phyloP scores from a whole-genome alignment of 345 rosid genomes.

The Hibiscus mutabilis region DNA sequence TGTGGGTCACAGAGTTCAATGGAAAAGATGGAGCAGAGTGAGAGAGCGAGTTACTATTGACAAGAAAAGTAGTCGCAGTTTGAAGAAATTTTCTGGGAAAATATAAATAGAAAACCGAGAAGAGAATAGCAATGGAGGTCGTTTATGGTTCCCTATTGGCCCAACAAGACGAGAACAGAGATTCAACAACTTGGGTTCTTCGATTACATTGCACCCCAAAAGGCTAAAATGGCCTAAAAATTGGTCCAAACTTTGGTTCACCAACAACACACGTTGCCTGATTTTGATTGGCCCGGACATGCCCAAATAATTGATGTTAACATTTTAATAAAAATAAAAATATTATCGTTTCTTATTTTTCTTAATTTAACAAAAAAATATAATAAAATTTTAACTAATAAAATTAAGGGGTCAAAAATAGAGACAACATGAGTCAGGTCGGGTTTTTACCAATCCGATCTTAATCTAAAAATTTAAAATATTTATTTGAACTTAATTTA shows the following conservation, averaged over 20 bases:
- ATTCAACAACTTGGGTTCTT: not conserved
- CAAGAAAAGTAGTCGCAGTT: not conserved
- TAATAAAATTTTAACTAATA: too few relatives aligned
- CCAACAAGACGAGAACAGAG: not conserved
- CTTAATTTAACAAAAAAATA: too few relatives aligned
- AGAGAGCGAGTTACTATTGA: not conserved
- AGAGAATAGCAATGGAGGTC: not conserved
- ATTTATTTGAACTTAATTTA: too few relatives aligned
- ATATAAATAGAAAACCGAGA: not conserved
- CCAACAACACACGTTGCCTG: too few relatives aligned
- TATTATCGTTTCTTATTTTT: too few relatives aligned
- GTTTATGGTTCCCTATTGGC: not conserved
- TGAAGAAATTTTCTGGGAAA: not conserved
- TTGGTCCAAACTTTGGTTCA: not conserved
- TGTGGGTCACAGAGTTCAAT: not conserved
- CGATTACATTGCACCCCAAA: not conserved
- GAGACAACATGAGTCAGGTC: too few relatives aligned
- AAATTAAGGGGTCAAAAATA: too few relatives aligned
- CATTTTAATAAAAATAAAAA: too few relatives aligned
- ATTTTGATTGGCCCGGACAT: too few relatives aligned
- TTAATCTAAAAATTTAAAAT: too few relatives aligned
- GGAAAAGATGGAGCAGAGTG: conserved; percentile 8
- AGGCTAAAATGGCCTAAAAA: not conserved
- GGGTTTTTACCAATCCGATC: too few relatives aligned
- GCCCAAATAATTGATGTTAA: too few relatives aligned